Evolutionary conservation across 2,329 filamentous ascomycete genomes (phyloP), one percentile per base, ranked within the genome.

Genomic region (Cladobotryum protrusum): DNA sequence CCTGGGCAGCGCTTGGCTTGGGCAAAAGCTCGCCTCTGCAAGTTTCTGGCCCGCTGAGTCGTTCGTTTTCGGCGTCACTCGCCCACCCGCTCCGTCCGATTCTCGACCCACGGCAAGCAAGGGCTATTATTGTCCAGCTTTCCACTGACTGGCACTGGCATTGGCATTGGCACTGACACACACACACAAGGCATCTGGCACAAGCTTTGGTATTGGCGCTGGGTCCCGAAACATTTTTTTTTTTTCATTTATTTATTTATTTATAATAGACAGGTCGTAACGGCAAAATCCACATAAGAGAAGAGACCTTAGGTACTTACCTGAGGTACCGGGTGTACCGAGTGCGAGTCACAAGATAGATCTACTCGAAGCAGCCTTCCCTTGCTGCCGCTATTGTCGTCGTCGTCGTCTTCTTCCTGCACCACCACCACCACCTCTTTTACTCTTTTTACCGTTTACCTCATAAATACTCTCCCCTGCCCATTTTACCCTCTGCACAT

Each of bases 71-170:
- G 43, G 43, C 43, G 32, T 37, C 43, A 19, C 33, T 32, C 20
- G 11, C 15, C 45, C 40, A 20, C 15, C 42, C 42, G 42, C 24
- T 19, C 17, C 29, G 43, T 35, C 48, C 48, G 35, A 36, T 19
- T 48, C 17, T 43, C 37, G 33, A 43, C 17, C 39, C 47, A 35
- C 40, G 47, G 32, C 29, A 42, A 49, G 47, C 47, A 49, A 19
- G 41, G 47, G 46, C 24, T 29, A 29, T 29, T 29, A 29, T 29
- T 41, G 34, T n/a, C 24, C 41, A 45, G 47, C 47, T 17, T 40
- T 14, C 34, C n/a, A n/a, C n/a, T n/a, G n/a, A 19, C 40, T 40
- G 43, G 42, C 37, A 40, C n/a, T 18, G n/a, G 36, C 36, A 40
- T 15, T 19, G 37, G 37, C 37, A 40, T 9, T 19, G 37, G 35